A percentile compares a stretch with the other conserved stretches of the same genome.
These are phyloP conservation scores for Malus sylvestris DNA, from an alignment of 306 rosid genomes.

Conservation along the genomic window DNA sequence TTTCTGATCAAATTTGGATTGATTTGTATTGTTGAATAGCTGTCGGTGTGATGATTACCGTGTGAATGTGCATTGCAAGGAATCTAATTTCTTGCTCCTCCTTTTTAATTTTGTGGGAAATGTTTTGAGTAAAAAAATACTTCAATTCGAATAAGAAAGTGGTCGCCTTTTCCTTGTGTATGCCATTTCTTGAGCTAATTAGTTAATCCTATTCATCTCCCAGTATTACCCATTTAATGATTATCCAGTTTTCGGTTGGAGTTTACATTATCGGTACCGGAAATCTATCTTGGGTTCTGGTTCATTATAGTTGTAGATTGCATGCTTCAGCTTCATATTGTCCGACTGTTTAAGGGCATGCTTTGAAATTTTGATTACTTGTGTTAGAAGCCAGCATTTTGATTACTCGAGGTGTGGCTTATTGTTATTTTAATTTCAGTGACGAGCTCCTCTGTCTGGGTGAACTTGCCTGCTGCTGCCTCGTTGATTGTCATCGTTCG, in stretches of 20 bases:
- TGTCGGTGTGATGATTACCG: neutral
- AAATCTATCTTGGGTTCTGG: neutral
- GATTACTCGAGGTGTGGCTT: constrained; percentile 20
- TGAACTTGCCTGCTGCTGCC: constrained; percentile 95
- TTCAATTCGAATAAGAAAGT: neutral
- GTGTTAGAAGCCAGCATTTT: constrained; percentile 1
- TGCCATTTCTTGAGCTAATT: neutral
- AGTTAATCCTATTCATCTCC: too few relatives aligned
- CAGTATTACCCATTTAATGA: neutral
- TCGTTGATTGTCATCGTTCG: constrained; percentile 62
- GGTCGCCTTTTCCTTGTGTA: neutral
- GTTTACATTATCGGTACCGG: neutral
- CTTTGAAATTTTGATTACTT: neutral
- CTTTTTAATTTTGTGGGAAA: neutral
- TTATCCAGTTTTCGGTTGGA: neutral
- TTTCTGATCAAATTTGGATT: neutral
- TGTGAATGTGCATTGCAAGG: neutral
- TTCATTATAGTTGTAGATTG: neutral
- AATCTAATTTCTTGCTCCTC: neutral
- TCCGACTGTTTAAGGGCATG: neutral
- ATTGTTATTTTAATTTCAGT: constrained; percentile 52
- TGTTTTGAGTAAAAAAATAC: neutral
- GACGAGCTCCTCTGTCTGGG: constrained; percentile 97
- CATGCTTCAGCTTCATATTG: neutral
- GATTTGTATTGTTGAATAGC: neutral